Conservation (phyloP, 176 grass and related monocot genomes). For the Rhynchospora breviuscula region DNA sequence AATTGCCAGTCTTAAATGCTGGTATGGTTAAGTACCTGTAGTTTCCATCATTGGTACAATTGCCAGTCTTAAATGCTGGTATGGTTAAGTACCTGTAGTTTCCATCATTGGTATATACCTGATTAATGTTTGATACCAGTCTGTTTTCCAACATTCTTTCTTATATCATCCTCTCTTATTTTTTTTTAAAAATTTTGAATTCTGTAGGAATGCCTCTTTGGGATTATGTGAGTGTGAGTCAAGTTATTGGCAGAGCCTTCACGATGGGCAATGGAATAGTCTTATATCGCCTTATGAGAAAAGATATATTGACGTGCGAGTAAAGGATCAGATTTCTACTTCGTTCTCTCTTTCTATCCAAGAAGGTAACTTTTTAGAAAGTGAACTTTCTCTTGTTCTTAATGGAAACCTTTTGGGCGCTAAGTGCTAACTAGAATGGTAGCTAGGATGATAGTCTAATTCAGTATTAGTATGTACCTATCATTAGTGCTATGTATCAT, state of each 20-base stretch:
- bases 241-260: constrained; percentile 62
- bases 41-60: neutral
- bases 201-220: constrained; percentile 62
- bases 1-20: neutral
- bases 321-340: constrained; percentile 58
- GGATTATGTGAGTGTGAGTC: constrained; percentile 57
- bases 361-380: constrained; percentile 45
- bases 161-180: neutral
- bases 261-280: constrained; percentile 57
- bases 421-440: neutral
- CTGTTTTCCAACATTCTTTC: neutral
- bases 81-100: neutral
- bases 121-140: neutral
- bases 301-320: constrained; percentile 72
- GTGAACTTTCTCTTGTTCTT: neutral
- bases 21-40: neutral
- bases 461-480: neutral
- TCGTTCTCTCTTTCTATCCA: constrained; percentile 67
- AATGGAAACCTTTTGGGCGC: neutral
- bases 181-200: neutral
- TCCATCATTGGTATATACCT: neutral
- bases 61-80: neutral
- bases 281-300: constrained; percentile 62
- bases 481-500: neutral
- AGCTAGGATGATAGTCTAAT: neutral